Evolutionary conservation across 768 basidiomycete species (phyloP).

Genomic region (Naganishia vishniacii): DNA sequence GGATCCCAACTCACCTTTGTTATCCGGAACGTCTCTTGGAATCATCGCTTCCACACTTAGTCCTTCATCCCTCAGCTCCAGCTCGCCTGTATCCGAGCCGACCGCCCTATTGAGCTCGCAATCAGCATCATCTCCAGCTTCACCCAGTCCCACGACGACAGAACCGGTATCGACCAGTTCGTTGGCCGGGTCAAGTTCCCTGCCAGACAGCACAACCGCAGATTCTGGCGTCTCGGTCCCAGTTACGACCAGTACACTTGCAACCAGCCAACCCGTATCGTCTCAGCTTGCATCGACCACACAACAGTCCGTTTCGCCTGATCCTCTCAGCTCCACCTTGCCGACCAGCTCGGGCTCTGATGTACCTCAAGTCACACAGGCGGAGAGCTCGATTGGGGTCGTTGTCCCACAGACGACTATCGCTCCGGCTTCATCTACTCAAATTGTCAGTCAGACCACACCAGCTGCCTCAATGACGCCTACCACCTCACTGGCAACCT

Average conservation of each 20-base stretch:
- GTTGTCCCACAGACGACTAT: background rate
- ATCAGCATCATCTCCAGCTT: no score
- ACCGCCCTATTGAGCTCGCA: no score
- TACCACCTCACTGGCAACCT: background rate
- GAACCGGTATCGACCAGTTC: background rate
- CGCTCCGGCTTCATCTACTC: background rate
- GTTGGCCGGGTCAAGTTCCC: background rate
- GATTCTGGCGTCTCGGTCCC: background rate
- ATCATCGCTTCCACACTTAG: background rate
- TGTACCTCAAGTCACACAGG: background rate
- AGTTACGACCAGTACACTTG: background rate
- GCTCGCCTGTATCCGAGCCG: no score
- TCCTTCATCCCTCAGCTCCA: background rate
- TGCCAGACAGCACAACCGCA: background rate
- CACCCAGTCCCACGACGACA: background rate
- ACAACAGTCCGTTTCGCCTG: background rate
- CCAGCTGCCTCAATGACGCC: background rate
- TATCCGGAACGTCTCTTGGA: no score
- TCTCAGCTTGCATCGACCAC: background rate
- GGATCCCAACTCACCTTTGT: no score
- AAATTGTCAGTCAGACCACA: background rate
- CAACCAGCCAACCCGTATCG: no score
- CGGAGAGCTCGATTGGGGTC: background rate
- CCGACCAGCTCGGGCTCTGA: background rate
- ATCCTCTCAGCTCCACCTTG: background rate